Evolutionary conservation across 2,329 filamentous ascomycete genomes (phyloP).

Genomic region (Zasmidium angulare): DNA sequence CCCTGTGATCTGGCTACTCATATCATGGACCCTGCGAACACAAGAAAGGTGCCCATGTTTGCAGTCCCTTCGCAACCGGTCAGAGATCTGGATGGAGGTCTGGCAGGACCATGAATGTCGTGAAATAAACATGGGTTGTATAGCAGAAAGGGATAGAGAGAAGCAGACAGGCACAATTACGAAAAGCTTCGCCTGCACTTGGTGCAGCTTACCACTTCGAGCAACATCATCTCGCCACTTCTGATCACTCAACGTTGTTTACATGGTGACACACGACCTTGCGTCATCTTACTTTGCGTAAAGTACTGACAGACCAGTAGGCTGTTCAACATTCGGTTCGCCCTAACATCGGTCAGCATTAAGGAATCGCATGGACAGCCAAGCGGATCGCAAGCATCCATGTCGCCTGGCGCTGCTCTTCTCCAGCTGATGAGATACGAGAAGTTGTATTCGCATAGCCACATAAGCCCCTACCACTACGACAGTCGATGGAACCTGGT

Average conservation of each 20-base stretch:
- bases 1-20: constrained; percentile 28
- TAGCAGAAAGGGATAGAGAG: neutral
- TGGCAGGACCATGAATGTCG: neutral
- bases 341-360: too few species aligned
- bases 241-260: neutral
- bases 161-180: neutral
- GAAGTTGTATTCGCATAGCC: too few species aligned
- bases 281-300: neutral
- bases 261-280: neutral
- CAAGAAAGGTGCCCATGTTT: constrained; percentile 46
- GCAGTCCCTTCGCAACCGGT: constrained; percentile 42
- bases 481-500: too few species aligned
- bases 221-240: neutral
- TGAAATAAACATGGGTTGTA: neutral
- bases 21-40: constrained; percentile 18
- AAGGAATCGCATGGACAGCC: too few species aligned
- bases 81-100: constrained; percentile 34
- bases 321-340: too few species aligned
- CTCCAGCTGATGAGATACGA: too few species aligned
- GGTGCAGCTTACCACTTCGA: neutral
- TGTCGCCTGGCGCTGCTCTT: too few species aligned
- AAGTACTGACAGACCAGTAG: neutral
- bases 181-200: neutral
- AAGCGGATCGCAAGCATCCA: too few species aligned
- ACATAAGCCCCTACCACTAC: too few species aligned